Base-by-base conservation (phyloP, 257 asterid species). In the Eustoma russellianum region DNA sequence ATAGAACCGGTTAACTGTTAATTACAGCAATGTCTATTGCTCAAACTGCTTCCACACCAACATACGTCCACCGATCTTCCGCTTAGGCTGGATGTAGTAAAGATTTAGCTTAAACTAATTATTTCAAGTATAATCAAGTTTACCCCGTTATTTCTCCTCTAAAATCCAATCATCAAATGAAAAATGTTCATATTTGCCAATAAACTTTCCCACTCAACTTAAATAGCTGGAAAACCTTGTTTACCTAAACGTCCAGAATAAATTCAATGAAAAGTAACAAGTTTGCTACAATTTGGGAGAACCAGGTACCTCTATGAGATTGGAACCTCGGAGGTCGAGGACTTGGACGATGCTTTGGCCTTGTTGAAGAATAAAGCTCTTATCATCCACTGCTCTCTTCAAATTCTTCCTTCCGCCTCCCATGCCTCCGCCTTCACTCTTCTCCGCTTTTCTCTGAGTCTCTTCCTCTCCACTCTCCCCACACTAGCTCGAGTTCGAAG, bases 341-440 rank as follows among this genome's bases (percentile, higher is more conserved):
- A 83, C 96, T 67, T 83, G 97, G 94, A 90, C 82, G 48, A 90
- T 66, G 65, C 69, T 79, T 50, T 86, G 83, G 51, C 84, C 90
- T 18, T 51, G 63, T 63, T 76, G 74, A 59, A 83, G 85, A 48
- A 74, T 64, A 9, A 48, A 61, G 57, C 64, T 66, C 56, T 74
- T 80, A 41, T 77, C 90, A 66, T 70, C 77, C 0, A 57, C 72
- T 6, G 86, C 90, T 60, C 97, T 79, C 81, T 81, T 86, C 53
- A 83, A 85, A 75, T 86, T 83, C 81, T 89, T 89, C 76, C 97
- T 78, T 53, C 95, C 95, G 55, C 92, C 81, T 68, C 75, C 68
- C 95, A 87, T 84, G 55, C 50, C 60, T 66, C 41, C 48, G 18
- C 48, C 46, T 17, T 51, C 59, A 34, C 59, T 45, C 53, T 56